Evolutionary conservation across 805 yeast species (phyloP).

Genomic region (Schwanniomyces occidentalis): DNA sequence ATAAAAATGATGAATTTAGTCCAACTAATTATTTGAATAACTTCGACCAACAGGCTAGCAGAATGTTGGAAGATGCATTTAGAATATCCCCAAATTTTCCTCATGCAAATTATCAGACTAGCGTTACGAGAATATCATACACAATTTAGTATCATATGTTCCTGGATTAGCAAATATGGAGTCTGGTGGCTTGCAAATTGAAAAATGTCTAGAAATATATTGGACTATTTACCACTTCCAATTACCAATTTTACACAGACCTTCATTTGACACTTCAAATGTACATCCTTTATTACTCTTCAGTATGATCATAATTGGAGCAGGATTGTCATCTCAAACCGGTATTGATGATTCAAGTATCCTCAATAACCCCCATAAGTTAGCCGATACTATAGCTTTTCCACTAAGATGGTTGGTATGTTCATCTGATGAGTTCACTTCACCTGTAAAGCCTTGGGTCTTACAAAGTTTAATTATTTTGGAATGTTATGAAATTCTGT

Average conservation of each 20-base stretch:
- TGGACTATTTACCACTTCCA: constrained; percentile 60
- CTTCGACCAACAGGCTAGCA: too few species aligned
- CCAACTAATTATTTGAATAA: too few species aligned
- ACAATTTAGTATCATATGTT: background rate
- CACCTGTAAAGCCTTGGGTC: constrained; percentile 72
- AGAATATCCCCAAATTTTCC: constrained; percentile 2
- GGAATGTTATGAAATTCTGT: constrained; percentile 71
- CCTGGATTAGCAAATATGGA: constrained; percentile 2
- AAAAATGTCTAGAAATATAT: constrained; percentile 27
- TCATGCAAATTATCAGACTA: too few species aligned
- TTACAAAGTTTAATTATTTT: constrained; percentile 66
- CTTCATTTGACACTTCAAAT: constrained; percentile 49
- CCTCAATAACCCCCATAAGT: constrained; percentile 15
- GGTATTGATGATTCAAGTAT: constrained; percentile 12
- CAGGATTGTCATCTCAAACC: constrained; percentile 34
- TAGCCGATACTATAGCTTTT: constrained; percentile 47
- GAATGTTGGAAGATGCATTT: background rate
- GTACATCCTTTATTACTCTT: constrained; percentile 50
- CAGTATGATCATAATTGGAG: constrained; percentile 56
- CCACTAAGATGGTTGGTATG: constrained; percentile 69
- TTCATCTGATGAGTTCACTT: constrained; percentile 62
- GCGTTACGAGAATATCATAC: background rate
- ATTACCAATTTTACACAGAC: constrained; percentile 55
- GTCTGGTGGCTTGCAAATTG: constrained; percentile 5
- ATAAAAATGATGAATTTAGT: too few species aligned